Percentiles rank a stretch among this genome's conserved stretches.
Evolutionary conservation across 1,284 basidiomycete species (phyloP).

Genomic region (Retiboletus flavoniger): DNA sequence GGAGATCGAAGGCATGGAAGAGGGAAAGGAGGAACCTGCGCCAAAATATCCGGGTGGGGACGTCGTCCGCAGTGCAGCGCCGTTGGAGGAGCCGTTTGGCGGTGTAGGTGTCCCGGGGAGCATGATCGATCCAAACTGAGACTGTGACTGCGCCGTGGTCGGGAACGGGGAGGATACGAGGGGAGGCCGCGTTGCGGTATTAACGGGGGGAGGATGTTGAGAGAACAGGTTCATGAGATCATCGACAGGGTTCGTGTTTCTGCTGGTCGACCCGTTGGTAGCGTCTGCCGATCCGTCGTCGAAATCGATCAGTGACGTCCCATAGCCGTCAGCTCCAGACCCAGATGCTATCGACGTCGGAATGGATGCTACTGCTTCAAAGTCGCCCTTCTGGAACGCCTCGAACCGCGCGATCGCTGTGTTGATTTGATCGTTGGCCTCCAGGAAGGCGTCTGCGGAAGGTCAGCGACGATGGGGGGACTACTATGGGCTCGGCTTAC

Average conservation of each 20-base stretch:
- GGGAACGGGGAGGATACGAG: slow-evolving; percentile 18
- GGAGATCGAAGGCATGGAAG: slow-evolving; percentile 17
- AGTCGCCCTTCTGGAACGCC: slow-evolving; percentile 90
- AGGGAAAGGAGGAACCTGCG: slow-evolving; percentile 7
- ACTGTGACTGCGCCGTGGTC: slow-evolving; percentile 20
- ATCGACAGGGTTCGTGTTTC: slow-evolving; percentile 37
- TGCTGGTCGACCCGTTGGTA: slow-evolving; percentile 8
- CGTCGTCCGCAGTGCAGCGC: slow-evolving; percentile 14
- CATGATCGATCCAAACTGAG: slow-evolving; percentile 48
- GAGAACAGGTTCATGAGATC: slow-evolving; percentile 64
- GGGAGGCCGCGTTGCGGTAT: slow-evolving; percentile 25
- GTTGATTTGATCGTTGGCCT: slow-evolving; percentile 98
- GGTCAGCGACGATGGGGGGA: slow-evolving; percentile 5
- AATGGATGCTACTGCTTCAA: slow-evolving; percentile 57
- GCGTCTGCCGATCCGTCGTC: slow-evolving; percentile 46
- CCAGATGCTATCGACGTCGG: slow-evolving; percentile 53
- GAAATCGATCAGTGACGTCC: slow-evolving; percentile 69
- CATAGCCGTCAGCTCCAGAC: slow-evolving; percentile 33
- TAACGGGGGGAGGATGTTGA: slow-evolving; percentile 28
- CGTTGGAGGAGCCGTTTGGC: slow-evolving; percentile 20
- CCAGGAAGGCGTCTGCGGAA: slow-evolving; percentile 78
- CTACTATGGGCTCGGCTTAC: slow-evolving; percentile 42
- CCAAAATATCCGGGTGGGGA: slow-evolving; percentile 19
- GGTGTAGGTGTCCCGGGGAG: slow-evolving; percentile 48
- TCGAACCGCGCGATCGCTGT: slow-evolving; percentile 88